These are phyloP conservation scores for Aspergillus sp. DNA, from an alignment of 2,329 filamentous ascomycete genomes.

Conservation along the genomic window DNA sequence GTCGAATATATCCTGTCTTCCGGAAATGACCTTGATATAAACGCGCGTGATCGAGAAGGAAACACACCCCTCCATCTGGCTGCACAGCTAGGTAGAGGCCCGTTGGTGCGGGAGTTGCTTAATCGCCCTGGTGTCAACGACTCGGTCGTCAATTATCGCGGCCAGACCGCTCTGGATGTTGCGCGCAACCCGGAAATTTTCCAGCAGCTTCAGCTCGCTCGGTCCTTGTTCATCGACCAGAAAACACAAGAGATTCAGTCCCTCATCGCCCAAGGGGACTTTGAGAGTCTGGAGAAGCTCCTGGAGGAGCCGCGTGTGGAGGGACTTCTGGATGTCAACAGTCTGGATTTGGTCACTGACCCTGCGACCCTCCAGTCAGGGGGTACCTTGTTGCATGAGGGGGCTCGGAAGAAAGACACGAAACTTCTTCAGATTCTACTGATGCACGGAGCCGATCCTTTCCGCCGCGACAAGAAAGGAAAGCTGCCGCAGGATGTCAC, in stretches of 20 bases:
- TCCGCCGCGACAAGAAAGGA: constrained; percentile 89
- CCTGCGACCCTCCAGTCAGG: constrained; percentile 72
- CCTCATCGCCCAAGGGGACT: constrained; percentile 69
- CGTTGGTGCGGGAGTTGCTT: constrained; percentile 78
- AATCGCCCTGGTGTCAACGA: constrained; percentile 85
- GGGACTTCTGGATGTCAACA: constrained; percentile 87
- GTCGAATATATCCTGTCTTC: constrained; percentile 89
- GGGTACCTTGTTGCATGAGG: constrained; percentile 92
- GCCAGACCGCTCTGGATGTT: constrained; percentile 81
- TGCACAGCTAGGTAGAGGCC: constrained; percentile 73
- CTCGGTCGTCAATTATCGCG: constrained; percentile 76
- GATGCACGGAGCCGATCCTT: constrained; percentile 92
- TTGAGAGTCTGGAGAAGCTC: constrained; percentile 73
- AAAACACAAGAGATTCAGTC: constrained; percentile 83
- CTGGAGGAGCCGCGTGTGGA: constrained; percentile 83
- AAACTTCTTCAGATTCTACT: constrained; percentile 86
- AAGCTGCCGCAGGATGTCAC: constrained; percentile 96
- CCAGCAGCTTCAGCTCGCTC: constrained; percentile 85
- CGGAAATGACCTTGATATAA: constrained; percentile 73
- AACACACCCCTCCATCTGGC: constrained; percentile 92
- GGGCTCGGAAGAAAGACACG: constrained; percentile 80
- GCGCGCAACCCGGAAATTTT: constrained; percentile 93
- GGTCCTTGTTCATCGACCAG: constrained; percentile 83
- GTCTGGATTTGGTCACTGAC: constrained; percentile 81
- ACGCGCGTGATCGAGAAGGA: constrained; percentile 86